These are phyloP conservation scores for Litchi chinensis DNA, from an alignment of 345 rosid genomes.

Conservation along the genomic window DNA sequence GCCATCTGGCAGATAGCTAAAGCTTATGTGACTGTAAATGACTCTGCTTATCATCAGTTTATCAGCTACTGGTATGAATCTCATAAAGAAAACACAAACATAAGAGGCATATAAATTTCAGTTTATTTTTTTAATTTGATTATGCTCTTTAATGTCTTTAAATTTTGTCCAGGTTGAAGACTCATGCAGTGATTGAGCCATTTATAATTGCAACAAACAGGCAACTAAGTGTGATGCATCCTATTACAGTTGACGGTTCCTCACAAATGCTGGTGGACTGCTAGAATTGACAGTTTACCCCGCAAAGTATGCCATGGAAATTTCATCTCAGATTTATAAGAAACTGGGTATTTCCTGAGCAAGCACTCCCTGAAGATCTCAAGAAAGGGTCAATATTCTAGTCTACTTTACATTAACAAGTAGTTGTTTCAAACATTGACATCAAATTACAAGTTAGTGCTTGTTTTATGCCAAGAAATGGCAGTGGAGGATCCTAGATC, in stretches of 20 bases:
- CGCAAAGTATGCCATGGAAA: conserved; percentile 64
- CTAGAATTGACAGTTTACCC: conserved; percentile 69
- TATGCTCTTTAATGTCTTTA: neutral
- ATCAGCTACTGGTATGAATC: conserved; percentile 82
- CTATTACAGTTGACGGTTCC: conserved; percentile 47
- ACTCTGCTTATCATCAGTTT: conserved; percentile 88
- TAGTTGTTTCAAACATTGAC: no score
- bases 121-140: neutral
- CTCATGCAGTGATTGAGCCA: conserved; percentile 74
- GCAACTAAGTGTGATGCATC: conserved; percentile 79
- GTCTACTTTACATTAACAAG: no score
- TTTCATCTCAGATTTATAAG: conserved; percentile 54
- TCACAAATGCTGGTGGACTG: conserved; percentile 63
- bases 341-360: conserved; percentile 62
- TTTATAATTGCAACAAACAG: conserved; percentile 73
- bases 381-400: conserved; percentile 51
- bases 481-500: conserved; percentile 57
- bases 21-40: conserved; percentile 83
- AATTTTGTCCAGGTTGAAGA: conserved; percentile 51
- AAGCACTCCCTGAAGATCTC: conserved; percentile 73
- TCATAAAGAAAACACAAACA: no score
- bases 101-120: no score
- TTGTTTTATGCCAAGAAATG: conserved; percentile 49
- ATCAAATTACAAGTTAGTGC: neutral
- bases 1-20: conserved; percentile 86